Evolutionary conservation across 2,329 filamentous ascomycete species (phyloP), one percentile per base, ranked within the genome.

Genomic region (Scorias spongiosa): DNA sequence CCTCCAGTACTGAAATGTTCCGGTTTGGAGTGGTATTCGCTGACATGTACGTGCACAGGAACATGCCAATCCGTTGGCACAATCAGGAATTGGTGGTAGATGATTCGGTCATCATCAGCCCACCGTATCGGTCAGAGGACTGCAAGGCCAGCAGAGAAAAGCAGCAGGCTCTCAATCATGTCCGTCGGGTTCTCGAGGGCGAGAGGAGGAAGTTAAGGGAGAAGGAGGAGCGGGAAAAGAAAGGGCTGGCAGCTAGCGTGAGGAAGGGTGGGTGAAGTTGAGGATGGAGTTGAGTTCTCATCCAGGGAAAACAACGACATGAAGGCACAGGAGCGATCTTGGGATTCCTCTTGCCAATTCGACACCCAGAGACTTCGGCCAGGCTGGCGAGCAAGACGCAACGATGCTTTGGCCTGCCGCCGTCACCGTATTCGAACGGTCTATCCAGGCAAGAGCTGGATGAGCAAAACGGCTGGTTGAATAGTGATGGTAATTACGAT

Each of bases 21-120:
- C 28, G 20, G 20, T 36, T 2, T 26, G 29, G n/a, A 14, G 29
- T 32, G 11, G 12, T 10, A 34, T 40, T 29, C 30, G 10, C 10
- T 14, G 37, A 29, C n/a, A 11, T 20, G 15, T 1, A 20, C 9
- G 11, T 9, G n/a, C 8, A 44, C 46, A 59, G 56, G 5, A 58
- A 57, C 42, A 49, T 55, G 29, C 75, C 74, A 9, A 69, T 72
- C 26, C 67, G 73, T 47, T 81, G 76, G 76, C 68, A 75, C 50
- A 71, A 70, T 14, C 63, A 66, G 29, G 67, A 67, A 42, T 80
- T 81, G 49, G 66, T 80, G 43, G 71, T 78, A 40, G 74, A 72
- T 42, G 75, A 80, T 51, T 67, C 71, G 3, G 75, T 79, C 43
- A 63, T 75, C 44, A 72, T 81, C 46, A 60, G 68, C 15, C 63